A percentile compares a stretch with the other conserved stretches of the same genome.
Conservation (phyloP, 306 rosid genomes). For the Malus orientalis region DNA sequence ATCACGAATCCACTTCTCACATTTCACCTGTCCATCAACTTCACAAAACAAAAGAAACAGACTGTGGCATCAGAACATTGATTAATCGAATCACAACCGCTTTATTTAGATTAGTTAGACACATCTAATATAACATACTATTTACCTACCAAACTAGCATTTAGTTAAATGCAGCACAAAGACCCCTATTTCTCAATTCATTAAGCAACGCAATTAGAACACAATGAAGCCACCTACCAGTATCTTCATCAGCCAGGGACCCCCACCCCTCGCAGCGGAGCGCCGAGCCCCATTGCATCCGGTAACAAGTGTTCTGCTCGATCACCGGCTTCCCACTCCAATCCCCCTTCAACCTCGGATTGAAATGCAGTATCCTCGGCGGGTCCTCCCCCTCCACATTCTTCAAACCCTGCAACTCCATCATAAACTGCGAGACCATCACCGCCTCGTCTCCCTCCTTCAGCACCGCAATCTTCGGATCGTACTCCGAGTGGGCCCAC, state of each 20-base stretch:
- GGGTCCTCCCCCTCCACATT: conserved; percentile 91
- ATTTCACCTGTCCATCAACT: conserved; percentile 94
- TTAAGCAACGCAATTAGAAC: not conserved
- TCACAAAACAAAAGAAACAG: conserved; percentile 34
- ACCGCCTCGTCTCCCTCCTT: conserved; percentile 60
- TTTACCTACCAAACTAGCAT: conserved; percentile 6
- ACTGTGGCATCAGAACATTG: not conserved
- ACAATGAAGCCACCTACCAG: conserved; percentile 40
- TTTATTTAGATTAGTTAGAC: not conserved
- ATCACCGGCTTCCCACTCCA: conserved; percentile 89
- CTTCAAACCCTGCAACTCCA: conserved; percentile 91
- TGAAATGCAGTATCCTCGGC: conserved; percentile 83
- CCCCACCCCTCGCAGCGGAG: conserved; percentile 88
- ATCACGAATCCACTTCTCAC: conserved; percentile 93
- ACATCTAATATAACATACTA: not conserved
- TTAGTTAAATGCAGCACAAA: not conserved
- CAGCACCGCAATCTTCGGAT: conserved; percentile 67
- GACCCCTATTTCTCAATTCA: not conserved
- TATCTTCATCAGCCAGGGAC: conserved; percentile 76
- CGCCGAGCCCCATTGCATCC: conserved; percentile 94
- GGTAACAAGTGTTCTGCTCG: conserved; percentile 83
- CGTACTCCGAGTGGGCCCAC: conserved; percentile 70
- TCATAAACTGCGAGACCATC: conserved; percentile 89
- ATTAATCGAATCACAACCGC: not conserved
- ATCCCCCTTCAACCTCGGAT: conserved; percentile 92